Conservation (phyloP, 2,329 filamentous ascomycete species). For the Ilyonectria robusta region DNA sequence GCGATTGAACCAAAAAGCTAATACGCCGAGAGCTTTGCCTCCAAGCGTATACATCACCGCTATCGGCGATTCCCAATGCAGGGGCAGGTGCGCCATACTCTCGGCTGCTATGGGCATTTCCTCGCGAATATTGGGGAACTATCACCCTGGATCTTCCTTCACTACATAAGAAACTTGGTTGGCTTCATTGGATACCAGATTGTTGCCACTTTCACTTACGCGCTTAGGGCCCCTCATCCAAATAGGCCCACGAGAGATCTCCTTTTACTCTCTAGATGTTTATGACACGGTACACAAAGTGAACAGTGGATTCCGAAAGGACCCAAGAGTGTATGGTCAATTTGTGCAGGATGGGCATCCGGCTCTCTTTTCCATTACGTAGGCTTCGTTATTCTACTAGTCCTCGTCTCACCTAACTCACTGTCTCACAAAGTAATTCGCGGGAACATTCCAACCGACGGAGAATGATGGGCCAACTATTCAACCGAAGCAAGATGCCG, state of each 20-base stretch:
- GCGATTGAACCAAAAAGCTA: not conserved
- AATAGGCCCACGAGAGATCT: slow-evolving; percentile 44
- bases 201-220: not conserved
- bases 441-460: slow-evolving; percentile 47
- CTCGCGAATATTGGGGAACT: slow-evolving; percentile 39
- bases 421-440: slow-evolving; percentile 32
- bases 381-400: not conserved
- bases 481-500: slow-evolving; percentile 45
- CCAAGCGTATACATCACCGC: slow-evolving; percentile 20
- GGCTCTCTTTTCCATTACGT: slow-evolving; percentile 49
- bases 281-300: slow-evolving; percentile 47
- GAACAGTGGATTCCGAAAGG: slow-evolving; percentile 44
- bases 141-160: slow-evolving; percentile 41
- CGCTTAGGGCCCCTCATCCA: slow-evolving; percentile 38
- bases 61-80: slow-evolving; percentile 40
- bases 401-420: slow-evolving; percentile 26
- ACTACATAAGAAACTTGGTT: slow-evolving; percentile 42
- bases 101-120: slow-evolving; percentile 42
- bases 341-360: slow-evolving; percentile 48
- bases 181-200: not conserved
- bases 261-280: slow-evolving; percentile 45
- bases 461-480: slow-evolving; percentile 49
- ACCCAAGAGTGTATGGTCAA: slow-evolving; percentile 46
- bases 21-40: slow-evolving; percentile 5
- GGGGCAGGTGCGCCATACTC: slow-evolving; percentile 40